Base-by-base conservation (phyloP, 306 rosid species). In the Inga laurina region DNA sequence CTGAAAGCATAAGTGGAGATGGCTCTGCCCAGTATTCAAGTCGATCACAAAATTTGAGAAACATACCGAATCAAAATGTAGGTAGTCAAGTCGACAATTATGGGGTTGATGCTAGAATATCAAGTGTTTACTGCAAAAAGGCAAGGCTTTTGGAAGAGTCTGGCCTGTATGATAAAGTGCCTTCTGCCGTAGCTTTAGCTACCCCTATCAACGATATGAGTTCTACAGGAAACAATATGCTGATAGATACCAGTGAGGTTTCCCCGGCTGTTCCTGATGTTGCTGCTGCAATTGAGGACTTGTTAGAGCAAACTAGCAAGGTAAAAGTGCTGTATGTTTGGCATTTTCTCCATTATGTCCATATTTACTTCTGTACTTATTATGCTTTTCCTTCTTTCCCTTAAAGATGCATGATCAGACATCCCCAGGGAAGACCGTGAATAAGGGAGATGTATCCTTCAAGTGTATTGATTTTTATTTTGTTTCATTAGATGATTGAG, bases 221-320 rank as follows among this genome's bases (percentile, higher is more conserved):
- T 43, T 83, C 87, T 71, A 27, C 86, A 49, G 77, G 81, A 90
- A 90, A 87, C 68, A 87, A 86, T 61, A 49, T 34, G 79, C 61
- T 78, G 21, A 83, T 91, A 74, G 83, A 87, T 79, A 78, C 56
- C 8, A 64, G 73, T 73, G 87, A 86, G 77, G 87, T 83, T 68
- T 78, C 88, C 65, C 84, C 62, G 68, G 86, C 83, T 74, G 97
- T 87, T 87, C 99, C 99, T 62, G 98, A 96, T 91, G 98, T 96
- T 22, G 98, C 99, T 83, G 87, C 98, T 56, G 99, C 98, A 52
- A 92, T 96, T 86, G 98, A 96, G 85, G 97, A 92, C 91, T 89
- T 96, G 85, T 81, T 96, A 87, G 98, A 92, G 93, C 93, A 96
- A 88, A 96, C 99, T 59, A 95, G 92, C 66, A 92, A 93, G 99